Evolutionary conservation across 2,329 filamentous ascomycete genomes (phyloP), one percentile per base, ranked within the genome.

Genomic region (Diaporthe sp.): DNA sequence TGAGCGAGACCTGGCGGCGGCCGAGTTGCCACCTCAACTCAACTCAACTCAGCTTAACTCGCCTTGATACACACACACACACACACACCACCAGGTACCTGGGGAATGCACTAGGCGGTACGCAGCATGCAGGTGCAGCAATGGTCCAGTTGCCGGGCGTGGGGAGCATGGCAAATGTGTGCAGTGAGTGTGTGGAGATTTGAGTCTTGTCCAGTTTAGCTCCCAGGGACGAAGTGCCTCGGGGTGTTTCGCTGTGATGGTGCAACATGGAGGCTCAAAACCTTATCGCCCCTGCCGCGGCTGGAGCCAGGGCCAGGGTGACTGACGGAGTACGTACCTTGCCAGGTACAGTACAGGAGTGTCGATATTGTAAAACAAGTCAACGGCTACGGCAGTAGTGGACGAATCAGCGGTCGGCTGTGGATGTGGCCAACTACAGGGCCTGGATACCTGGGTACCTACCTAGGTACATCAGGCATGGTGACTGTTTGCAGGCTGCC

Each of bases 211-310:
- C 34, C 34, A 39, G 58, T 42, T 28, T 42, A 22, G 58, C 37
- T 42, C 58, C 37, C 58, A 17, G 34, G 34, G 59, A 31, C 37
- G 22, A 25, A 42, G 25, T 65, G 61, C 19, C 15, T 65, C 61
- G 61, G 61, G 61, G 61, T 46, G 61, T 65, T 65, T 65, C 61
- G 61, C 61, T 67, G 62, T 67, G 62, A 67, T 67, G 62, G 62
- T 67, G 62, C 62, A 67, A 67, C 62, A 51, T 67, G 62, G 62
- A 67, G 62, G 62, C 62, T 67, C 62, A 67, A 67, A 67, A 67
- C 62, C 62, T 67, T 67, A 67, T 67, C 62, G 62, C 44, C 62
- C 62, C 62, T 67, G 62, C 61, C 61, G 25, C 7, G 39, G n/a
- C 39, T 7, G n/a, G 25, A 42, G 59, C 39, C n/a, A n/a, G 59